These are phyloP conservation scores for Fragilaria crotonensis DNA, from an alignment of 108 stramenopile species.

Conservation along the genomic window DNA sequence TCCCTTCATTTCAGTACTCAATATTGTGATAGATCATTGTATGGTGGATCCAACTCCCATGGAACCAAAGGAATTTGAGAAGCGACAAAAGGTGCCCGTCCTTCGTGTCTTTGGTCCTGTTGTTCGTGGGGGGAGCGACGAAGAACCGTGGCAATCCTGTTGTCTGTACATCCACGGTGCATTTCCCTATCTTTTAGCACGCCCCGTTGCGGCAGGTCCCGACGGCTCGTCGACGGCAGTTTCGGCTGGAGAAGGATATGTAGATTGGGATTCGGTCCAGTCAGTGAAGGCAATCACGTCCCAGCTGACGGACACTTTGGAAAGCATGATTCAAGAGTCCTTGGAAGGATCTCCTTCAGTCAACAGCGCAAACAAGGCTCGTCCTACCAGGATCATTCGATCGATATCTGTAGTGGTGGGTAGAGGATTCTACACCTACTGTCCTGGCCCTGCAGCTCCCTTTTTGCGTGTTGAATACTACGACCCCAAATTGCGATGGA, in stretches of 20 bases:
- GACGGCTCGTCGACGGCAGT: constrained; percentile 40
- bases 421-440: constrained; percentile 82
- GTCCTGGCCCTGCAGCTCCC: constrained; percentile 60
- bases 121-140: constrained; percentile 18
- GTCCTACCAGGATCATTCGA: constrained; percentile 39
- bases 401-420: constrained; percentile 61
- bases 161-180: constrained; percentile 83
- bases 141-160: constrained; percentile 50
- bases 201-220: constrained; percentile 67
- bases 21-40: constrained; percentile 72
- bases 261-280: constrained; percentile 69
- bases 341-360: not conserved
- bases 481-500: constrained; percentile 72
- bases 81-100: constrained; percentile 44
- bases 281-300: constrained; percentile 21
- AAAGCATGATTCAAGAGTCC: constrained; percentile 33
- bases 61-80: constrained; percentile 52
- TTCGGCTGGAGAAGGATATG: constrained; percentile 12
- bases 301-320: constrained; percentile 23
- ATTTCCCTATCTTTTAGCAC: constrained; percentile 75
- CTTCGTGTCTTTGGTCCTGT: constrained; percentile 78
- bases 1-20: constrained; percentile 53
- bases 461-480: constrained; percentile 81
- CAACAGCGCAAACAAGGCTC: constrained; percentile 2
- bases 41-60: constrained; percentile 68